A percentile compares a stretch with the other conserved stretches of the same genome.
Conservation (phyloP, 2,329 filamentous ascomycete genomes). For the Ascochyta lentis region DNA sequence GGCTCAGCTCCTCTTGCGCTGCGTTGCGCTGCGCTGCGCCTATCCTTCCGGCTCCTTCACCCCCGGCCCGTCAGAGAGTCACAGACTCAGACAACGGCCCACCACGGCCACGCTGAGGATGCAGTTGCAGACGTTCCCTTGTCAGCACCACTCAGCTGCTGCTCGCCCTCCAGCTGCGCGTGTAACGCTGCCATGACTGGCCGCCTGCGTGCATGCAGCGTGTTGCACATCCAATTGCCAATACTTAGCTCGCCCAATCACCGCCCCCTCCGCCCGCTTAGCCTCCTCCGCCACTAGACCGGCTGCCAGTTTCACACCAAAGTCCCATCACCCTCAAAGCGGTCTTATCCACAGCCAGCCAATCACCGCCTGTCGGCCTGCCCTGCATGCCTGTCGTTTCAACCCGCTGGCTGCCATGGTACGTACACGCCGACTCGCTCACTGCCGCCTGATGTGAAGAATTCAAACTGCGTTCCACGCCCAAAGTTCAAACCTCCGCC, state of each 20-base stretch:
- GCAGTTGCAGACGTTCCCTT: not conserved
- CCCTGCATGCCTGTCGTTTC: conserved; percentile 15
- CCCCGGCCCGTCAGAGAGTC: conserved; percentile 13
- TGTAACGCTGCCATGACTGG: conserved; percentile 17
- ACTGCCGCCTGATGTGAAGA: conserved; percentile 12
- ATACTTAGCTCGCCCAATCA: conserved; percentile 39
- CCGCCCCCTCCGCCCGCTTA: conserved; percentile 12
- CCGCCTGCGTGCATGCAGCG: conserved; percentile 11
- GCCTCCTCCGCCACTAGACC: conserved; percentile 27
- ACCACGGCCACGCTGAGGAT: not conserved
- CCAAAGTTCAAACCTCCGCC: conserved; percentile 13
- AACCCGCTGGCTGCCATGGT: too few species aligned
- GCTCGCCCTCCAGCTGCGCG: conserved; percentile 20
- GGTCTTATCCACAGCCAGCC: conserved; percentile 19
- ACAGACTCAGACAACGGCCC: not conserved
- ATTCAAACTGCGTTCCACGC: conserved; percentile 4
- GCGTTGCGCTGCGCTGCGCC: not conserved
- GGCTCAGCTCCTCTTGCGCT: conserved; percentile 6
- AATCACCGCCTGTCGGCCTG: conserved; percentile 11
- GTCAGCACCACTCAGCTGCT: conserved; percentile 22
- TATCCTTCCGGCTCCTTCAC: not conserved
- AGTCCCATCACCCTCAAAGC: conserved; percentile 41
- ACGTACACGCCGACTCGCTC: conserved; percentile 2
- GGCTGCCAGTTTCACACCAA: conserved; percentile 38
- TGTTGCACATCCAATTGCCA: conserved; percentile 38